A percentile compares a stretch with the other conserved stretches of the same genome.
Evolutionary conservation across 352 stramenopile species (phyloP).

Genomic region (Phytopythium vexans): DNA sequence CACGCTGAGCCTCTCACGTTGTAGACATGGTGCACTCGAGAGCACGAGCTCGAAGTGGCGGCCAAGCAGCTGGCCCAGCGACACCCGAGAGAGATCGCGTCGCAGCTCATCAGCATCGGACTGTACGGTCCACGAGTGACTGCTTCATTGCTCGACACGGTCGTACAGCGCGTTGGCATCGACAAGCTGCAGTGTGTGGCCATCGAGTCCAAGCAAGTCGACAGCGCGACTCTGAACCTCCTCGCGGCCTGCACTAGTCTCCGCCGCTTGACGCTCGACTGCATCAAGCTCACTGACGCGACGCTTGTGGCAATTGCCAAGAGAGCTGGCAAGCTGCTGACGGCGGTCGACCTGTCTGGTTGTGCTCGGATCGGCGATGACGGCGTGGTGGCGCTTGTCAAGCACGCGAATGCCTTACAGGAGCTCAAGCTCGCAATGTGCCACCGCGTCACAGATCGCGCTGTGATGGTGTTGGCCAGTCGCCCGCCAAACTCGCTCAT

Average conservation of each 20-base stretch:
- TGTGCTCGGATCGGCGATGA: conserved; percentile 78
- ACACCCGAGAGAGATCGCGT: conserved; percentile 10
- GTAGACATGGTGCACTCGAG: conserved; percentile 69
- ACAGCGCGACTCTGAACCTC: conserved; percentile 33
- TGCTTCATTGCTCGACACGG: conserved; percentile 28
- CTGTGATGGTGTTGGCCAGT: conserved; percentile 50
- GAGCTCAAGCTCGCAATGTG: conserved; percentile 80
- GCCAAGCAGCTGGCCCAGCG: conserved; percentile 26
- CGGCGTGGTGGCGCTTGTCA: conserved; percentile 61
- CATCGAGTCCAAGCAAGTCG: conserved; percentile 76
- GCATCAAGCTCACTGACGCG: conserved; percentile 69
- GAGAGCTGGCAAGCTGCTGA: conserved; percentile 29
- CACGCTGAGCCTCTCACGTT: neutral
- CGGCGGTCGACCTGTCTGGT: conserved; percentile 59
- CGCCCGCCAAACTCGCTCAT: conserved; percentile 32
- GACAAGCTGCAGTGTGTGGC: conserved; percentile 38
- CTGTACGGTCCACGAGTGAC: conserved; percentile 66
- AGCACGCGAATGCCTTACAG: conserved; percentile 40
- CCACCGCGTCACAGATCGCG: conserved; percentile 68
- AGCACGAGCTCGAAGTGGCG: conserved; percentile 51
- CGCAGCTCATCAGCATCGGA: conserved; percentile 41
- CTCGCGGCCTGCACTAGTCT: conserved; percentile 38
- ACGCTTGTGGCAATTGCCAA: conserved; percentile 42
- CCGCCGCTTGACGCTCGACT: conserved; percentile 43
- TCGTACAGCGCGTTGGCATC: conserved; percentile 38